Conservation (phyloP, 768 basidiomycete genomes). For the Nidula microcarpa region DNA sequence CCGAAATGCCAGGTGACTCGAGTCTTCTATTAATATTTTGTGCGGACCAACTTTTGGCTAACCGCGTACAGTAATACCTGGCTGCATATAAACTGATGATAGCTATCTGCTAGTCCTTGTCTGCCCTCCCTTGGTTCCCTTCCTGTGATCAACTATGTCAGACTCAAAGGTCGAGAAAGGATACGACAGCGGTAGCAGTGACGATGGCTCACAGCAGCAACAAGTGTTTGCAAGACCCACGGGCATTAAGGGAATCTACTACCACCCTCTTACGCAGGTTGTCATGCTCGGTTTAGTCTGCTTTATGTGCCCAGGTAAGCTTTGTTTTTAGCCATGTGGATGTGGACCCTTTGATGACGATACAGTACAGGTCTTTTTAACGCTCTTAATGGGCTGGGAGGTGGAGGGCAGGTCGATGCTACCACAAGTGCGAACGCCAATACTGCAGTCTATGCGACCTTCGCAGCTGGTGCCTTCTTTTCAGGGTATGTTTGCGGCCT, state of each 20-base stretch:
- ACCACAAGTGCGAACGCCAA: conserved; percentile 68
- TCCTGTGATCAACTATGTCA: no score
- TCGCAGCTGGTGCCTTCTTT: conserved; percentile 40
- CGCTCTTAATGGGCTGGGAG: conserved; percentile 76
- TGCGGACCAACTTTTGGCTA: no score
- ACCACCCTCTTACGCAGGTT: conserved; percentile 56
- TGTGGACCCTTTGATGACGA: background rate
- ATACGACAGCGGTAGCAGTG: conserved; percentile 16
- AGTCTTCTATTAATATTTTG: no score
- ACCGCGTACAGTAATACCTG: no score
- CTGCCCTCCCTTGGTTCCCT: no score
- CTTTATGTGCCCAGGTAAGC: conserved; percentile 54
- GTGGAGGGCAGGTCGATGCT: conserved; percentile 68
- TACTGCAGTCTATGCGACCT: conserved; percentile 60
- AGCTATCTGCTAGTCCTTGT: no score
- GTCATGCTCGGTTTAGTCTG: conserved; percentile 68
- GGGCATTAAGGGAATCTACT: conserved; percentile 55
- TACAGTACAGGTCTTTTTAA: conserved; percentile 66
- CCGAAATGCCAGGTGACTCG: no score
- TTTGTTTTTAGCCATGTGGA: background rate
- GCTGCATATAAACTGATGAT: no score
- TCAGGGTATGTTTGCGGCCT: conserved; percentile 48
- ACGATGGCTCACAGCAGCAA: conserved; percentile 18
- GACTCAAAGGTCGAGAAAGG: conserved; percentile 10
- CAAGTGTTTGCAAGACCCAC: conserved; percentile 40